phyloP scores from a whole-genome alignment of 129 eudicot species.

The Ambrosia trifida region DNA sequence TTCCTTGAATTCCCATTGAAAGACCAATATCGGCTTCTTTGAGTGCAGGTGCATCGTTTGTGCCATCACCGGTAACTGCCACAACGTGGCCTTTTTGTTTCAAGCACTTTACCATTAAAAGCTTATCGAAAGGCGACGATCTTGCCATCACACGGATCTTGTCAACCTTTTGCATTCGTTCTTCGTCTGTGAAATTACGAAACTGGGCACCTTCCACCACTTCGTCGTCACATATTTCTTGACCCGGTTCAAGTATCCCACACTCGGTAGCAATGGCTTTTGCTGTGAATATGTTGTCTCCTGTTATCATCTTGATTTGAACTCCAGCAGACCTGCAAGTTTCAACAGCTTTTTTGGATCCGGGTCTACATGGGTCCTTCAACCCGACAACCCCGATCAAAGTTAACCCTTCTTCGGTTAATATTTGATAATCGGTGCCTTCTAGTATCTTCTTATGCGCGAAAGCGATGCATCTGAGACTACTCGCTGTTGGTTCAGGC shows the following conservation, averaged over 20 bases:
- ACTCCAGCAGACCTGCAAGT: constrained; percentile 77
- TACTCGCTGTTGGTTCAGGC: too few relatives aligned
- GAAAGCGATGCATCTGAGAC: constrained; percentile 89
- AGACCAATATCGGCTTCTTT: constrained; percentile 93
- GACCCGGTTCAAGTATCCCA: constrained; percentile 60
- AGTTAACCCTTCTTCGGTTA: constrained; percentile 51
- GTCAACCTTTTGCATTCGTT: constrained; percentile 55
- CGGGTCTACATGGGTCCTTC: constrained; percentile 83
- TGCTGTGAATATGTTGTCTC: constrained; percentile 91
- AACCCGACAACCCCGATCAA: constrained; percentile 75
- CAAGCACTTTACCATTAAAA: constrained; percentile 76
- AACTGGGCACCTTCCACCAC: constrained; percentile 74
- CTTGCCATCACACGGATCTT: constrained; percentile 82
- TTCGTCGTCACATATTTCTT: constrained; percentile 42
- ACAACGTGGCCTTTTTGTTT: constrained; percentile 85
- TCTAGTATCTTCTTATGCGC: constrained; percentile 50
- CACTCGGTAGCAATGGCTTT: constrained; percentile 93
- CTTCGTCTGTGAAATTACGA: constrained; percentile 63
- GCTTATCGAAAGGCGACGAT: constrained; percentile 86
- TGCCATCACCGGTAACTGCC: constrained; percentile 89
- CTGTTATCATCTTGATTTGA: constrained; percentile 77
- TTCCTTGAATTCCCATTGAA: constrained; percentile 95
- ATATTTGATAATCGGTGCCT: constrained; percentile 21
- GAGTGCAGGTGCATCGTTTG: constrained; percentile 88
- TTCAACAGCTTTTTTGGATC: constrained; percentile 70